Conservation (phyloP, 2,329 filamentous ascomycete genomes). For the Cladobotryum mycophilum region DNA sequence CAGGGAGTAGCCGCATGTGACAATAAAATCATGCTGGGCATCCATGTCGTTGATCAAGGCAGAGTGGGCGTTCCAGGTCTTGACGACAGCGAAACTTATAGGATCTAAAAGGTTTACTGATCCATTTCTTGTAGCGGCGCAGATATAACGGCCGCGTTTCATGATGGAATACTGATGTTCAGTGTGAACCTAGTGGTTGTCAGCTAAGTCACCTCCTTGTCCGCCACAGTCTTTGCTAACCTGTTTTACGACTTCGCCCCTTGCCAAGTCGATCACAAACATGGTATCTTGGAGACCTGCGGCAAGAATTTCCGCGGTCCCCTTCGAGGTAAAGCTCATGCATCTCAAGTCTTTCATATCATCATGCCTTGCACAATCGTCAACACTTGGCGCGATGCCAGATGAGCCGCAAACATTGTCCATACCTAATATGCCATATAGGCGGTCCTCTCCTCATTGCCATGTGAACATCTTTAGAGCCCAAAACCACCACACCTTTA, state of each 20-base stretch:
- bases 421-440: conserved; percentile 80
- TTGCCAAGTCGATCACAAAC: conserved; percentile 66
- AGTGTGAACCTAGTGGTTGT: conserved; percentile 53
- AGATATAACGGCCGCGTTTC: conserved; percentile 86
- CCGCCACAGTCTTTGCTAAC: conserved; percentile 25
- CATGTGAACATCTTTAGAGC: conserved; percentile 80
- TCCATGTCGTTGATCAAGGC: conserved; percentile 95
- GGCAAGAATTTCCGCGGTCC: conserved; percentile 74
- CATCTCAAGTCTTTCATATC: conserved; percentile 84
- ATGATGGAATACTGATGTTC: conserved; percentile 82
- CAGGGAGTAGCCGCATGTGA: conserved; percentile 89
- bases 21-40: conserved; percentile 86
- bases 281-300: conserved; percentile 82
- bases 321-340: conserved; percentile 91
- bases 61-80: conserved; percentile 85
- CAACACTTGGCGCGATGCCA: conserved; percentile 11
- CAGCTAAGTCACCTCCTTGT: conserved; percentile 16
- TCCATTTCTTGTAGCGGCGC: conserved; percentile 78
- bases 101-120: conserved; percentile 83
- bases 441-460: conserved; percentile 74
- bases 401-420: neutral
- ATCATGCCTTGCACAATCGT: conserved; percentile 45
- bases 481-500: conserved; percentile 80
- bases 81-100: conserved; percentile 68
- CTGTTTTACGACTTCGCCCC: conserved; percentile 66